phyloP scores from a whole-genome alignment of 306 rosid genomes.

The Astragalus glycyphyllos region DNA sequence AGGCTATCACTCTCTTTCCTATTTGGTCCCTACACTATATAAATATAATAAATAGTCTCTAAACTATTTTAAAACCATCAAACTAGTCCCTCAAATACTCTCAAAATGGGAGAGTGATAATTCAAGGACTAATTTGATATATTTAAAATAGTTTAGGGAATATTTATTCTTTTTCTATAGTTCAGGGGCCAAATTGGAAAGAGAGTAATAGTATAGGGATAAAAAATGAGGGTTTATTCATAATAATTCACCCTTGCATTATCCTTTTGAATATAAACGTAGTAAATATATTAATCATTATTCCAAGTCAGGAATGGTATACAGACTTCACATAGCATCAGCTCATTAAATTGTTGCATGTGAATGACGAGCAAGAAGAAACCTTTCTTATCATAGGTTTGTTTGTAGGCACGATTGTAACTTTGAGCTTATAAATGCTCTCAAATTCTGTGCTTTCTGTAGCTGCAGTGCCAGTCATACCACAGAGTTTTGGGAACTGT shows the following conservation, averaged over 20 bases:
- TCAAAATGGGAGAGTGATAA: too few species aligned
- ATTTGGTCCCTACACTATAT: too few species aligned
- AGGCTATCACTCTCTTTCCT: too few species aligned
- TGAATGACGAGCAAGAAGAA: constrained; percentile 40
- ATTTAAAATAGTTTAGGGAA: too few species aligned
- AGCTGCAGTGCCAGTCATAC: constrained; percentile 99
- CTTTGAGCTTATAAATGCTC: constrained; percentile 98
- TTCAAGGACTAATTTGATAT: too few species aligned
- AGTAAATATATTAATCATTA: constrained; percentile 33
- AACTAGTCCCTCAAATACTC: too few species aligned
- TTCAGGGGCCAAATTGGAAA: too few species aligned
- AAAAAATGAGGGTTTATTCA: too few species aligned
- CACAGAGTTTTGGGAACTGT: constrained; percentile 98
- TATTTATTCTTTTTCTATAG: too few species aligned
- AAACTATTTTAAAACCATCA: too few species aligned
- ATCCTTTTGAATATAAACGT: constrained; percentile 7
- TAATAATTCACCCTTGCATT: constrained; percentile 2
- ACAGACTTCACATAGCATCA: constrained; percentile 5
- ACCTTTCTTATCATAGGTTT: constrained; percentile 98
- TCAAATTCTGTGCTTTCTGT: constrained; percentile 98
- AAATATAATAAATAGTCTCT: too few species aligned
- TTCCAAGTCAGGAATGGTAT: constrained; percentile 18
- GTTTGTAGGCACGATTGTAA: constrained; percentile 94
- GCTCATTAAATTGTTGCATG: constrained; percentile 27
- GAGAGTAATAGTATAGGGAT: too few species aligned